These are phyloP conservation scores for Sclerotinia spermophila DNA, from an alignment of 2,329 filamentous ascomycete species.

Conservation along the genomic window DNA sequence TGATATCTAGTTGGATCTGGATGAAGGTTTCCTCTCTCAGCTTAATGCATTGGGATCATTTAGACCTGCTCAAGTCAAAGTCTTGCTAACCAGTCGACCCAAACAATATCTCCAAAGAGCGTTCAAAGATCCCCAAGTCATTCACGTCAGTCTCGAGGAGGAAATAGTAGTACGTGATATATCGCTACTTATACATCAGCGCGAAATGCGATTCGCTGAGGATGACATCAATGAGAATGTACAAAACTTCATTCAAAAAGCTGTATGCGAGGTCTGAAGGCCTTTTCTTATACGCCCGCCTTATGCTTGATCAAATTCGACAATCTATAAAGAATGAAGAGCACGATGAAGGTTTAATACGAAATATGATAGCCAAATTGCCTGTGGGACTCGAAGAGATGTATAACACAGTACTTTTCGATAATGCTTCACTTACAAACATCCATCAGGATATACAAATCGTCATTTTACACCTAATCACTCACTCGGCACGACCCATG, in stretches of 20 bases:
- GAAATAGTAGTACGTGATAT: constrained; percentile 40
- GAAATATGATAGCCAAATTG: constrained; percentile 8
- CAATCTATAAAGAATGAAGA: not conserved
- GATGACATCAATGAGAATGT: not conserved
- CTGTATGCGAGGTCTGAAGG: constrained; percentile 10
- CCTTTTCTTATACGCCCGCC: constrained; percentile 15
- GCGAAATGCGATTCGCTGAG: not conserved
- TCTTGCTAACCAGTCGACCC: constrained; percentile 45
- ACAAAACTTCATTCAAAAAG: not conserved
- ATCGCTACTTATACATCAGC: not conserved
- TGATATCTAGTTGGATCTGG: constrained; percentile 37
- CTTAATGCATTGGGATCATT: constrained; percentile 38
- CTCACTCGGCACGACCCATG: constrained; percentile 28
- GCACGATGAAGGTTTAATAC: not conserved
- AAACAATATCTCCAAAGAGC: constrained; percentile 35
- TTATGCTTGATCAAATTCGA: constrained; percentile 15
- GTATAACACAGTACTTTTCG: constrained; percentile 28
- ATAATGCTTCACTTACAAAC: constrained; percentile 18
- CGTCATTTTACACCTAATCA: constrained; percentile 26
- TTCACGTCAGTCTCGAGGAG: constrained; percentile 41
- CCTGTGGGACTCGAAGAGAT: constrained; percentile 32
- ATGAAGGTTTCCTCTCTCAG: constrained; percentile 38
- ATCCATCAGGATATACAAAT: constrained; percentile 24
- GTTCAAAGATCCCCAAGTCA: constrained; percentile 32
- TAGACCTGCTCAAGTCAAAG: constrained; percentile 39